Conservation (phyloP, 2,329 filamentous ascomycete species). For the Xylariaceae sp. region DNA sequence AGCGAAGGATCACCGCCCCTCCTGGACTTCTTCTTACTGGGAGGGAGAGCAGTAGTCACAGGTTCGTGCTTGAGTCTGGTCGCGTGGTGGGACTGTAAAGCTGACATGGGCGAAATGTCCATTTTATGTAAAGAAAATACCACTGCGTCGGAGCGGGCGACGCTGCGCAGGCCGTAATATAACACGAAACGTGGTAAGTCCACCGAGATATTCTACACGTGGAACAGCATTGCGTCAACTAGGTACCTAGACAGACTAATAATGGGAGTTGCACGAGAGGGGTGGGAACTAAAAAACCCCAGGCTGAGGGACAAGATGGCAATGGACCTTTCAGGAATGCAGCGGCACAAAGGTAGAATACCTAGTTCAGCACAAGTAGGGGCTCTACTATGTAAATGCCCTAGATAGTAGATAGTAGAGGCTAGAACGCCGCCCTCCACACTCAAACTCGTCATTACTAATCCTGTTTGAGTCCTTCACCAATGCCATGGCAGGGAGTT, state of each 20-base stretch:
- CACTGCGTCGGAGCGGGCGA: neutral
- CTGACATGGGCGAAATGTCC: conserved; percentile 22
- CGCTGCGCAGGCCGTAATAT: conserved; percentile 2
- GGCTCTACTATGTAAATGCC: too few species aligned
- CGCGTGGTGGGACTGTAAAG: conserved; percentile 18
- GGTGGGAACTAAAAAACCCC: neutral
- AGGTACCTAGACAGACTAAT: neutral
- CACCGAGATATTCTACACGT: conserved; percentile 5
- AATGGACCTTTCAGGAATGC: neutral
- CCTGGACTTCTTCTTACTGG: conserved; percentile 45
- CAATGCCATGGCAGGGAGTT: too few species aligned
- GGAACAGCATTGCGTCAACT: conserved; percentile 1
- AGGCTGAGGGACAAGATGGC: neutral
- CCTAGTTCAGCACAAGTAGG: too few species aligned
- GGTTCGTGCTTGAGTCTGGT: conserved; percentile 1
- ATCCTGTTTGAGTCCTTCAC: too few species aligned
- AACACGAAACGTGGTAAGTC: neutral
- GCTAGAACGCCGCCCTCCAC: too few species aligned
- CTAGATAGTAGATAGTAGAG: too few species aligned
- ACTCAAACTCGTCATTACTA: too few species aligned
- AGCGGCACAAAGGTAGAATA: too few species aligned
- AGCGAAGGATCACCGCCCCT: conserved; percentile 41
- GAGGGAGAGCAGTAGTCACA: conserved; percentile 12
- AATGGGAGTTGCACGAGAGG: conserved; percentile 1
- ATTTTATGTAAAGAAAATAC: conserved; percentile 15